Evolutionary conservation across 768 basidiomycete species (phyloP), one percentile per base, ranked within the genome.

Genomic region (Naganishia antarctica): DNA sequence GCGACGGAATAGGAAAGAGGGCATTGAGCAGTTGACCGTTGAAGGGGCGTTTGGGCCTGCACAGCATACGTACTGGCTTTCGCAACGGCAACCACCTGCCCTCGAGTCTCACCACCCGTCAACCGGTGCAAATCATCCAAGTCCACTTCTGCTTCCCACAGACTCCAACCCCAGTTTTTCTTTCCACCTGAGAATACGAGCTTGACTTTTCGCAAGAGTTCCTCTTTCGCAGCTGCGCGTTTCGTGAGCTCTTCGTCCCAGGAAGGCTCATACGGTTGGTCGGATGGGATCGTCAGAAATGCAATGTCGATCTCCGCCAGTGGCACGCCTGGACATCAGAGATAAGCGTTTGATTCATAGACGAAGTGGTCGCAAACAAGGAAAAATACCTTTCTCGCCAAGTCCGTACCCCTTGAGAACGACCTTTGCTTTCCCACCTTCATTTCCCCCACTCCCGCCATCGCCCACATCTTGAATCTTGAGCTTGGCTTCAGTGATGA

Each of bases 91-190:
- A 63, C 43, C 6, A 45, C 28, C 28, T 45, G 59, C 8, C 46
- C 51, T 21, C 40, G 18, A 1, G 7, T 32, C 15, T 40, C 26
- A 9, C 26, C 26, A 9, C 16, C 25, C 7, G 48, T 41, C 21
- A 62, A 23, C 7, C 45, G 1, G 13, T 37, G 46, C 26, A 46
- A n/a, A 29, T 45, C 65, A 4, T 72, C 71, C 47, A 78, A 74
- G 7, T 76, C 73, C 15, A 88, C 13, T 50, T 80, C 78, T 3
- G 72, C 79, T 70, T 86, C 84, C 87, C 87, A 88, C 23, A 87
- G 72, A 4, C 84, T 82, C 87, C 87, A 89, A 70, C 87, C 87
- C 86, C 86, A 88, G 66, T 73, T 81, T 3, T 86, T 86, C 37
- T 82, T 78, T 60, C 83, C 84, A 66, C 87, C 86, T 0, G 80